Evolutionary conservation across 2,329 filamentous ascomycete species (phyloP), one percentile per base, ranked within the genome.

Genomic region (Talaromyces sp.): DNA sequence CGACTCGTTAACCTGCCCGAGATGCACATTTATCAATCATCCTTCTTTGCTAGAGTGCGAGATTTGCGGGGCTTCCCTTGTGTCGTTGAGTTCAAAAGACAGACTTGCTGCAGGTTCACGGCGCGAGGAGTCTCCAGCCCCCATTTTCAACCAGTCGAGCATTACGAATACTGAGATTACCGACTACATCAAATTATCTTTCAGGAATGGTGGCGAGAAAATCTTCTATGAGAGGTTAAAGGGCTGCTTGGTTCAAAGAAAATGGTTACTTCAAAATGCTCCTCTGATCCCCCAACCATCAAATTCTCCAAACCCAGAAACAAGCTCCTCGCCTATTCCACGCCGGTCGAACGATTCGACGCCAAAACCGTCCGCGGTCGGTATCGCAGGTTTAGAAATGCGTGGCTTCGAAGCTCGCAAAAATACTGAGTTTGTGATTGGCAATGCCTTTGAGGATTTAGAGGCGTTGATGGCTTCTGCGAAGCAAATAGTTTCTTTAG

Each of bases 401-500:
- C 87, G 93, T 67, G 91, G 92, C 0, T 79, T 94, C 6, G 91
- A 93, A 70, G 87, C 93, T 73, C 90, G 92, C 65, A 94, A 92
- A 79, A 97, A 96, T 76, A 98, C 97, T 71, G 93, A 97, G 76
- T 80, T 92, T 10, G 89, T 97, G 59, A 97, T 99, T 68, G 94
- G 94, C 31, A 93, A 87, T 69, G 93, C 95, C 0, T 99, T 99
- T 72, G 94, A 97, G 75, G 95, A 99, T 73, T 85, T 99, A 0
- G 94, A 98, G 75, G 93, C 95, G 3, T 83, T 99, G 43, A 99
- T 98, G 94, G 92, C 93, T 3, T 97, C 94, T 3, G 95, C 95
- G 5, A 97, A 98, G 75, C 92, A 99, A 74, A 92, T 99, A 58
- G 90, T 98, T 60, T 92, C 93, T 5, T 87, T 99, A 48, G 95